phyloP scores from a whole-genome alignment of 495 filamentous ascomycete species.

The Oleoguttula mirabilis region DNA sequence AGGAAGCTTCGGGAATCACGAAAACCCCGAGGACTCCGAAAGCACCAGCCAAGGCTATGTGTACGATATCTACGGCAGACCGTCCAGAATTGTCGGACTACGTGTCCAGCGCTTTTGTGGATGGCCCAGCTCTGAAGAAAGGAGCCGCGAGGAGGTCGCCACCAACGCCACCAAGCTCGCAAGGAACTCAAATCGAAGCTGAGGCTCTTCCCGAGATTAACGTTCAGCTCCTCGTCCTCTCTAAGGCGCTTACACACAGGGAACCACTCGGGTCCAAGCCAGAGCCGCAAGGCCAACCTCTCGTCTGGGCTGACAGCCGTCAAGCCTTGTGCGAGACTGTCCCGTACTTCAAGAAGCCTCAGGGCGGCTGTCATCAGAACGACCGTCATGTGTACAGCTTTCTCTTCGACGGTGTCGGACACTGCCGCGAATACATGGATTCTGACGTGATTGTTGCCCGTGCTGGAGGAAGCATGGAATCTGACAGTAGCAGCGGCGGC shows the following conservation, averaged over 20 bases:
- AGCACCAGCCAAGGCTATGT: no score
- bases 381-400: constrained; percentile 42
- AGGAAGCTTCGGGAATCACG: no score
- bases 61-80: no score
- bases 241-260: not conserved
- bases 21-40: no score
- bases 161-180: not conserved
- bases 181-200: not conserved
- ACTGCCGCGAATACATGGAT: constrained; percentile 48
- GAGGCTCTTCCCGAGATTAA: not conserved
- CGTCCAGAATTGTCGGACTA: no score
- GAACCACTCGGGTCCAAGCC: constrained; percentile 13
- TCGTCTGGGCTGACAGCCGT: constrained; percentile 48
- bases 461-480: constrained; percentile 27
- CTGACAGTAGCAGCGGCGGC: constrained; percentile 14
- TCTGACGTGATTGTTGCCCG: constrained; percentile 51
- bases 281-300: constrained; percentile 35
- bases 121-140: no score
- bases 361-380: constrained; percentile 46
- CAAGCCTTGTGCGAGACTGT: constrained; percentile 55
- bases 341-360: constrained; percentile 50
- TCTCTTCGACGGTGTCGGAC: constrained; percentile 44
- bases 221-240: not conserved
- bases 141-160: no score
- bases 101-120: no score